These are phyloP conservation scores for Globisporangium sylvaticum DNA, from an alignment of 352 stramenopile genomes.

Conservation along the genomic window DNA sequence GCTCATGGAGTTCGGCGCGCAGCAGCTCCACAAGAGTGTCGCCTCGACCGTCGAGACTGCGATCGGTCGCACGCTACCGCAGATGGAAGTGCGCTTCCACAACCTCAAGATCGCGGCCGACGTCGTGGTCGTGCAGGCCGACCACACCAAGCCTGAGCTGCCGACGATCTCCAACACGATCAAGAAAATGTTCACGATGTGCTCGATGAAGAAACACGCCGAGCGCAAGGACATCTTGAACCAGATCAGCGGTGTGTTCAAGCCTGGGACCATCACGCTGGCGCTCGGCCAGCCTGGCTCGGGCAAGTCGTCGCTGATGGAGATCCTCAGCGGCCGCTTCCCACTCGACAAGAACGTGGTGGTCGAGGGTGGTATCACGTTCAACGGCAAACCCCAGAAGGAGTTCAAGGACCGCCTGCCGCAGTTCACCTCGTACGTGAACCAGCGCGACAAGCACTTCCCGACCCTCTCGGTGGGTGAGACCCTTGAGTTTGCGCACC, in stretches of 20 bases:
- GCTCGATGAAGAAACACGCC: conserved; percentile 17
- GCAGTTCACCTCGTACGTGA: conserved; percentile 24
- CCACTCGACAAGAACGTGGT: conserved; percentile 17
- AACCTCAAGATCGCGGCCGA: conserved; percentile 14
- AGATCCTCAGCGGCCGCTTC: conserved; percentile 24
- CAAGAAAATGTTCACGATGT: conserved; percentile 11
- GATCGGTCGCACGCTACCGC: conserved; percentile 13
- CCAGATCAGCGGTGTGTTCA: conserved; percentile 22
- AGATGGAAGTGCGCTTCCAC: conserved; percentile 23
- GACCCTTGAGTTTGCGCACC: conserved; percentile 25
- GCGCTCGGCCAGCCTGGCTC: conserved; percentile 25
- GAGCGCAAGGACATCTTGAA: conserved; percentile 26
- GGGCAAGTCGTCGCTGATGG: conserved; percentile 28
- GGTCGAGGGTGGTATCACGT: conserved; percentile 22
- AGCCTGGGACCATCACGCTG: conserved; percentile 27
- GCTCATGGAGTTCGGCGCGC: conserved; percentile 13
- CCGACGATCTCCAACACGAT: conserved; percentile 10
- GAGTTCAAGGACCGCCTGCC: conserved; percentile 20
- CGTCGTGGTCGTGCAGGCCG: conserved; percentile 1
- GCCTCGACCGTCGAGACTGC: conserved; percentile 7
- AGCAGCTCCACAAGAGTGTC: conserved; percentile 7
- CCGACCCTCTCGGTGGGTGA: conserved; percentile 26
- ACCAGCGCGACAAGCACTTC: conserved; percentile 23
- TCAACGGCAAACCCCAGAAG: conserved; percentile 18
- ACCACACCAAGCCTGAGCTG: conserved; percentile 5